Evolutionary conservation across 192 early-diverging fungal species (phyloP), one percentile per base, ranked within the genome.

Genomic region (Linnemannia exigua): DNA sequence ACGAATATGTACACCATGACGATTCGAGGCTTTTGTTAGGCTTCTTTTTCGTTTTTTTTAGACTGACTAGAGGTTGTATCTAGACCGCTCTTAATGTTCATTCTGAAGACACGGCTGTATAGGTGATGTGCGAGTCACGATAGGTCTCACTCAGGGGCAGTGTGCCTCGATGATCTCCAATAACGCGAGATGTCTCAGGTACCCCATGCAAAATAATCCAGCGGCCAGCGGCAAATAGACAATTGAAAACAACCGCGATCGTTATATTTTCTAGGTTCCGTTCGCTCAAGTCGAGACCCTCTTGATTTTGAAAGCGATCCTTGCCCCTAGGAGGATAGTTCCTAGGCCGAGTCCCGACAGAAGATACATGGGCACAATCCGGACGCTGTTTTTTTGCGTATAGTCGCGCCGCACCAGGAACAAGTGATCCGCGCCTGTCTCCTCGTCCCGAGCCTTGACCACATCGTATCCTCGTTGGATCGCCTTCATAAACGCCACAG

Each of bases 401-500:
- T 48, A 86, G n/a, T 86, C 84, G 28, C 84, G 73, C 44, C 84
- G 73, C 14, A 86, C 33, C 17, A 86, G 41, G 37, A 86, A 86
- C 54, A 86, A 50, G 50, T 86, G 84, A 9, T 74, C 54, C 22
- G 50, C 46, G 11, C 33, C 58, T 20, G 70, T 12, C 0, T 79
- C 82, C n/a, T 79, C 33, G 50, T 80, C 67, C 70, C 28, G 72
- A 50, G 77, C 25, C 70, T 69, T 76, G 69, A 86, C 63, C 22
- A 86, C 75, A 61, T 80, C 78, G 52, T 86, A 86, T 16, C 84
- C 84, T 15, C 46, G 69, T 16, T 74, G 84, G 50, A 86, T 86
- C 36, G 77, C 74, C 50, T 47, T 86, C 17, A 86, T 76, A 20
- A 44, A 58, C 38, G 66, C 70, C 31, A 67, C 15, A n/a, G 84